Evolutionary conservation across 2,329 filamentous ascomycete species (phyloP).

Genomic region (Aspergillus fumigatus): DNA sequence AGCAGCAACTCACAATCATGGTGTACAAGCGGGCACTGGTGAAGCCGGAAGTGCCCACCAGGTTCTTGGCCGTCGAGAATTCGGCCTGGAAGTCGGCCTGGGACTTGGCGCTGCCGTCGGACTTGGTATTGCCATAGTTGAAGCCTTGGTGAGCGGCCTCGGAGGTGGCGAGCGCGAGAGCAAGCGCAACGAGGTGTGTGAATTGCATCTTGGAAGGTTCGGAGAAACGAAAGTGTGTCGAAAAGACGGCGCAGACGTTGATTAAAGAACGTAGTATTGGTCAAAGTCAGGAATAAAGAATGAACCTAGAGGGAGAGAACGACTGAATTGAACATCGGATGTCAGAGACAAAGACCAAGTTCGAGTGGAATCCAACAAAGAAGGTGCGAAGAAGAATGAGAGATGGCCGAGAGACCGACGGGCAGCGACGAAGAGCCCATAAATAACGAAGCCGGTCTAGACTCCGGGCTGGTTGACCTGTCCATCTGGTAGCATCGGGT

Average conservation of each 20-base stretch:
- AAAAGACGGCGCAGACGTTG: neutral
- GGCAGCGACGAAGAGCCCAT: neutral
- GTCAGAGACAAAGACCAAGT: neutral
- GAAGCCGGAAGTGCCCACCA: constrained; percentile 39
- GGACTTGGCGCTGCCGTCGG: constrained; percentile 37
- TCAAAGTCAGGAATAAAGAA: too few relatives aligned
- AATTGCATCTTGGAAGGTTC: constrained; percentile 27
- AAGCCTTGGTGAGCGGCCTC: constrained; percentile 43
- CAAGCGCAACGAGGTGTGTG: constrained; percentile 30
- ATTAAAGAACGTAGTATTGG: neutral
- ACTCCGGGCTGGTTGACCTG: neutral
- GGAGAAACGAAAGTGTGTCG: neutral
- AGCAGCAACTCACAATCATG: constrained; percentile 46
- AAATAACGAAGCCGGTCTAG: neutral
- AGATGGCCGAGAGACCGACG: neutral
- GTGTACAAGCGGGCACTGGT: constrained; percentile 55
- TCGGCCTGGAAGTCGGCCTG: constrained; percentile 43
- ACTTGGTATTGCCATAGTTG: constrained; percentile 44
- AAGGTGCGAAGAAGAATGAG: neutral
- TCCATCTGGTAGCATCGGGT: neutral
- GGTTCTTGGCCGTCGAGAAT: constrained; percentile 34
- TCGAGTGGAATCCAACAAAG: neutral
- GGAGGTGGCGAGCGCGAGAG: constrained; percentile 29
- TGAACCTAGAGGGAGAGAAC: neutral
- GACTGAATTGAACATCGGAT: neutral